These are phyloP conservation scores for Penicillium sp. DNA, from an alignment of 2,329 filamentous ascomycete genomes.

Conservation along the genomic window DNA sequence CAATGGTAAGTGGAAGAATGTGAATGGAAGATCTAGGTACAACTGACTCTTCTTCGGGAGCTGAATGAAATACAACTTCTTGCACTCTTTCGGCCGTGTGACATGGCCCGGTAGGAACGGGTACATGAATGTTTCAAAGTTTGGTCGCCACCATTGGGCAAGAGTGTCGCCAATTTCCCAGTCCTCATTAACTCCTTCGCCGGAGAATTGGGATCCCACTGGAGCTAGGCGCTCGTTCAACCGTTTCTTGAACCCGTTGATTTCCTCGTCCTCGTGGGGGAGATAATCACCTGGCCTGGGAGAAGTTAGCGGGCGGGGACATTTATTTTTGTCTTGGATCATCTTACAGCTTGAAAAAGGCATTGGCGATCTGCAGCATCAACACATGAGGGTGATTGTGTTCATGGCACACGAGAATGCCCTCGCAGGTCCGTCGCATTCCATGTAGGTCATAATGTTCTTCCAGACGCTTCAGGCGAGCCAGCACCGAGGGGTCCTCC, in stretches of 20 bases:
- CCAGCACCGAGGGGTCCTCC: constrained; percentile 93
- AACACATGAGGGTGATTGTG: constrained; percentile 98
- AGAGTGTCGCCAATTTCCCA: constrained; percentile 95
- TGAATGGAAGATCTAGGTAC: not conserved
- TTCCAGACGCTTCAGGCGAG: constrained; percentile 88
- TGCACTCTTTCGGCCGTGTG: constrained; percentile 96
- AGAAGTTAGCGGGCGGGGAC: not conserved
- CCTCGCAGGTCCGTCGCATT: constrained; percentile 96
- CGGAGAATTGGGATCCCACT: constrained; percentile 76
- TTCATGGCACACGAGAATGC: constrained; percentile 95
- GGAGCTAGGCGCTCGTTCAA: constrained; percentile 92
- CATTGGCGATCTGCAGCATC: constrained; percentile 99
- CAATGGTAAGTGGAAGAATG: not conserved
- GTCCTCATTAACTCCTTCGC: constrained; percentile 85
- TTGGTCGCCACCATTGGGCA: constrained; percentile 97
- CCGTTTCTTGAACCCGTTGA: constrained; percentile 89
- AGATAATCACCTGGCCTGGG: constrained; percentile 85
- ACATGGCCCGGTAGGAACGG: constrained; percentile 96
- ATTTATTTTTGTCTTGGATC: not conserved
- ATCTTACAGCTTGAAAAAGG: constrained; percentile 90
- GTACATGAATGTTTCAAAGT: constrained; percentile 99
- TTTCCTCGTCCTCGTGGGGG: constrained; percentile 79
- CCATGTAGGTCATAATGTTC: constrained; percentile 90
- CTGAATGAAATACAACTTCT: constrained; percentile 98
- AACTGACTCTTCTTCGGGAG: constrained; percentile 82